Evolutionary conservation across 306 rosid genomes (phyloP).

Genomic region (Vachellia pachyceras): DNA sequence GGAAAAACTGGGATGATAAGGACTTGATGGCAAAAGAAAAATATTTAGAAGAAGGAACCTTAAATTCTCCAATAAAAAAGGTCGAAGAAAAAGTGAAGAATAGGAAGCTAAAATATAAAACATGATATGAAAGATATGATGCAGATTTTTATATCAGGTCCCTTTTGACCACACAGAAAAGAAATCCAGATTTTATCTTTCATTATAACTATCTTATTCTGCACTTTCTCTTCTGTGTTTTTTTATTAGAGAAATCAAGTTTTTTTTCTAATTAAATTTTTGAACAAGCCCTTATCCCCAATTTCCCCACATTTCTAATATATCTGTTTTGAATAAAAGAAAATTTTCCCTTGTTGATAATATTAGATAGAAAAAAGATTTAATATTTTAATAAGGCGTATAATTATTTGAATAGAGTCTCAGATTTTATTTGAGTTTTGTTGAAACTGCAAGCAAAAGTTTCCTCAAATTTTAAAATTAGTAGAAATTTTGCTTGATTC

Average conservation of each 20-base stretch:
- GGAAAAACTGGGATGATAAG: not conserved
- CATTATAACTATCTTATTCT: not conserved
- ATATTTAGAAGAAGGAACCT: not conserved
- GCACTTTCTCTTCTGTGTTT: no score
- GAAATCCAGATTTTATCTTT: no score
- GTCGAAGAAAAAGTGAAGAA: not conserved
- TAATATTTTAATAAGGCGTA: not conserved
- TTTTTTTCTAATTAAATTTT: not conserved
- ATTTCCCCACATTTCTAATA: not conserved
- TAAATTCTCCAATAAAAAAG: not conserved
- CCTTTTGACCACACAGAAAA: no score
- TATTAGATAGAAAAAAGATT: not conserved
- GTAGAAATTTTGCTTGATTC: not conserved
- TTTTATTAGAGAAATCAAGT: no score
- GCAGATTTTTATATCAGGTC: no score
- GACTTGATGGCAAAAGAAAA: not conserved
- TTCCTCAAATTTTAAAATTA: not conserved
- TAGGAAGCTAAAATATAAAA: not conserved
- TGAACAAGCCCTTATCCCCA: not conserved
- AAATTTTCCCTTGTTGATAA: not conserved
- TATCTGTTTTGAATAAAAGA: not conserved
- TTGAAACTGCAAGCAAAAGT: not conserved
- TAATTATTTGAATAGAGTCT: not conserved
- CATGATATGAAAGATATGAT: not conserved
- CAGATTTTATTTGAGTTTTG: not conserved